These are phyloP conservation scores for Eleusine indica DNA, from an alignment of 176 grass and related monocot genomes.

Conservation along the genomic window DNA sequence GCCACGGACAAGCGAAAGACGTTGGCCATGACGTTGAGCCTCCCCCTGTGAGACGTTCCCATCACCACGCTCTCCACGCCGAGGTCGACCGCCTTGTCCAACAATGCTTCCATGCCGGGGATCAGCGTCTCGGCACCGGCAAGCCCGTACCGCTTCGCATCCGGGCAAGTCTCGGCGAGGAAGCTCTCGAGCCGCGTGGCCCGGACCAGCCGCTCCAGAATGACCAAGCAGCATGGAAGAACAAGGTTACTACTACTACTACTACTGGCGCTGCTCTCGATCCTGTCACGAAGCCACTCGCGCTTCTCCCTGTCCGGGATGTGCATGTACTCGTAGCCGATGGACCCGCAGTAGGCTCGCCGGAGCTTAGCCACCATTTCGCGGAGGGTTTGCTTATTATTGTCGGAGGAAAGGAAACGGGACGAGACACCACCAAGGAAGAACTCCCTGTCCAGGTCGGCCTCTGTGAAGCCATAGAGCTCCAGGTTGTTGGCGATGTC, in stretches of 20 bases:
- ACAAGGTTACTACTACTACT: too few species aligned
- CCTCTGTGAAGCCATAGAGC: slow-evolving; percentile 75
- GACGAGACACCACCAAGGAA: slow-evolving; percentile 70
- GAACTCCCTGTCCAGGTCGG: slow-evolving; percentile 88
- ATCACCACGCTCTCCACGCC: slow-evolving; percentile 91
- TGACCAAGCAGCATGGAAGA: slow-evolving; percentile 51
- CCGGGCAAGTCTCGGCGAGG: slow-evolving; percentile 84
- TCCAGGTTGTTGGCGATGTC: slow-evolving; percentile 51
- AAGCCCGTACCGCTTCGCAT: slow-evolving; percentile 86
- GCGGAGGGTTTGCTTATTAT: slow-evolving; percentile 69
- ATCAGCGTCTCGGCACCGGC: slow-evolving; percentile 88
- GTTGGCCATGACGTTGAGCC: slow-evolving; percentile 88
- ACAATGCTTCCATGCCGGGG: slow-evolving; percentile 96
- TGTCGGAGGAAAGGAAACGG: slow-evolving; percentile 56
- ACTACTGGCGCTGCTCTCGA: slow-evolving; percentile 45
- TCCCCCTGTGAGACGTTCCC: slow-evolving; percentile 92
- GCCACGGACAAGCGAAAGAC: slow-evolving; percentile 79
- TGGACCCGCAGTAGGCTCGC: slow-evolving; percentile 77
- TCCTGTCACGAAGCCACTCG: slow-evolving; percentile 86
- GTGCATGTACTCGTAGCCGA: slow-evolving; percentile 97
- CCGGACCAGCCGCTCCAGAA: slow-evolving; percentile 93
- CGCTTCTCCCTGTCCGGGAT: slow-evolving; percentile 84
- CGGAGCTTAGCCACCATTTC: slow-evolving; percentile 85
- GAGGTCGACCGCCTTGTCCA: slow-evolving; percentile 69
- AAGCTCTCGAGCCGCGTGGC: slow-evolving; percentile 95